Percentiles rank a stretch among this genome's conserved stretches.
phyloP scores from a whole-genome alignment of 2,329 filamentous ascomycete genomes.

The Fusarium sp. region DNA sequence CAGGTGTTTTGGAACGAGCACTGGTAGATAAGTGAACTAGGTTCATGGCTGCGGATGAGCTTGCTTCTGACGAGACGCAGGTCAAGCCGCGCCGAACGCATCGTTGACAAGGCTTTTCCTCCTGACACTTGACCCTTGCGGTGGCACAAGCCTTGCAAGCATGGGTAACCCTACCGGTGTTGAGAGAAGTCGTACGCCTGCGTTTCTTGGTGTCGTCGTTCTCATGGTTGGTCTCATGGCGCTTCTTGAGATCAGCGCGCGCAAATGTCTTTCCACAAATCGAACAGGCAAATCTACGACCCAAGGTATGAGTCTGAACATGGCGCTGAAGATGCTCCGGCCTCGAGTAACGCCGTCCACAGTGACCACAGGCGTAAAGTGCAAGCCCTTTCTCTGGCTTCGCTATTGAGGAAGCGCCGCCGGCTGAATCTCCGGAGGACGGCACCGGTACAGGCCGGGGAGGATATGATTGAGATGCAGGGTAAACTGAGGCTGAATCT shows the following conservation, averaged over 20 bases:
- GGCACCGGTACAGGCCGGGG: slow-evolving; percentile 7
- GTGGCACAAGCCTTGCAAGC: slow-evolving; percentile 62
- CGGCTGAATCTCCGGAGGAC: slow-evolving; percentile 3
- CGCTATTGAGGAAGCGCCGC: neutral
- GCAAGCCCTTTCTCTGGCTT: slow-evolving; percentile 45
- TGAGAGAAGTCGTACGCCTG: slow-evolving; percentile 56
- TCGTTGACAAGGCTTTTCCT: slow-evolving; percentile 62
- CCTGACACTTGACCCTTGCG: slow-evolving; percentile 65
- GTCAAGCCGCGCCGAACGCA: slow-evolving; percentile 58
- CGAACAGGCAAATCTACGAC: slow-evolving; percentile 59
- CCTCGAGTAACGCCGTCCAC: slow-evolving; percentile 60
- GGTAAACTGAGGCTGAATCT: slow-evolving; percentile 18
- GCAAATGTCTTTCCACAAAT: slow-evolving; percentile 64
- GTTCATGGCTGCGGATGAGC: slow-evolving; percentile 55
- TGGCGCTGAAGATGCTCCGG: slow-evolving; percentile 64
- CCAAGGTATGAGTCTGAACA: slow-evolving; percentile 61
- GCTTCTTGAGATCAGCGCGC: slow-evolving; percentile 62
- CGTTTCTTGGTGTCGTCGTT: slow-evolving; percentile 60
- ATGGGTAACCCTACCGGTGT: slow-evolving; percentile 60
- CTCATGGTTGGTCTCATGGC: slow-evolving; percentile 62
- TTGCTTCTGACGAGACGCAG: slow-evolving; percentile 53
- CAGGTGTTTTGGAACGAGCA: slow-evolving; percentile 42
- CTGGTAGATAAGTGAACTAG: slow-evolving; percentile 54
- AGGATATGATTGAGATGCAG: slow-evolving; percentile 29
- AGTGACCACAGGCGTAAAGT: slow-evolving; percentile 62